Percentiles rank a stretch among this genome's conserved stretches.
These are phyloP conservation scores for Aureobasidium sp. DNA, from an alignment of 2,329 filamentous ascomycete species.

Conservation along the genomic window DNA sequence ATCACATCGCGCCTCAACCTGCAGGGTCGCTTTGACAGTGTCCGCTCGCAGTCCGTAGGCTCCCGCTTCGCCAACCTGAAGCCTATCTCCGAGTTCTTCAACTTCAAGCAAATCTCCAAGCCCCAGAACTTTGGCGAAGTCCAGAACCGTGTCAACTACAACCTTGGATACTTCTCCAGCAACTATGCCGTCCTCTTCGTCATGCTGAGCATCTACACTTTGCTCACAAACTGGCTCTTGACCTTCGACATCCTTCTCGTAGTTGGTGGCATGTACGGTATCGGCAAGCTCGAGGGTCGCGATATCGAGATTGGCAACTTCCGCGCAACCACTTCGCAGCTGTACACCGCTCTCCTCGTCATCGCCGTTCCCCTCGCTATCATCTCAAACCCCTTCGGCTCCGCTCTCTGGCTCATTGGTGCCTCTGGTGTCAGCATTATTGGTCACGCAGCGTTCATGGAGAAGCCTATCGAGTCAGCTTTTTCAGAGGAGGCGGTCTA, in stretches of 20 bases:
- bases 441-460: constrained; percentile 90
- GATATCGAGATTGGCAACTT: constrained; percentile 81
- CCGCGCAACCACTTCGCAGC: constrained; percentile 79
- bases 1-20: constrained; percentile 87
- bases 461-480: constrained; percentile 99
- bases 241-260: constrained; percentile 91
- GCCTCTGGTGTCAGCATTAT: constrained; percentile 89
- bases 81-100: constrained; percentile 86
- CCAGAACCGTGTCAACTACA: constrained; percentile 93
- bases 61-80: constrained; percentile 87
- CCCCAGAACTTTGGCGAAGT: constrained; percentile 83
- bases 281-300: constrained; percentile 78
- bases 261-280: constrained; percentile 77
- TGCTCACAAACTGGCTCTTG: constrained; percentile 77
- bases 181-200: constrained; percentile 93
- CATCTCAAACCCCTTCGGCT: constrained; percentile 73
- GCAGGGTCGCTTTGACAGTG: constrained; percentile 70
- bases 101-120: constrained; percentile 92
- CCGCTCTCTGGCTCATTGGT: constrained; percentile 90
- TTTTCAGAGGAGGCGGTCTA: constrained; percentile 99
- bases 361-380: constrained; percentile 78
- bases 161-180: constrained; percentile 92
- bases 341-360: constrained; percentile 81
- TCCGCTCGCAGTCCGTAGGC: constrained; percentile 69
- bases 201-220: constrained; percentile 91